Base-by-base conservation (phyloP, 1,284 basidiomycete genomes). In the Coniophora puteana region DNA sequence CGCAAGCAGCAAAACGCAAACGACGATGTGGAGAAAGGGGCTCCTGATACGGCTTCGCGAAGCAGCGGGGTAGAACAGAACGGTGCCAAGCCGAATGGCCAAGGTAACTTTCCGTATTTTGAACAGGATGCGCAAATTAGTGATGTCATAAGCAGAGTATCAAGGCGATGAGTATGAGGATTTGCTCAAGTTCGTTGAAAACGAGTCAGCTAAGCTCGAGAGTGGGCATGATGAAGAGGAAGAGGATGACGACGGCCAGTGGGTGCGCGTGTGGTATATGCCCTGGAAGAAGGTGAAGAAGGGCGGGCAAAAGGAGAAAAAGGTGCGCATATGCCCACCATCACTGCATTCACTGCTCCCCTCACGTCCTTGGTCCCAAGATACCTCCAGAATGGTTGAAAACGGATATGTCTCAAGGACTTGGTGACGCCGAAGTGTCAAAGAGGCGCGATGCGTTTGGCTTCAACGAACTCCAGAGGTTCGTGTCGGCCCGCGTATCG, bases 391-490 rank as follows among this genome's bases (percentile, higher is more conserved):
- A 59, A 42, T 68, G 68, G 70, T 66, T 76, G 41, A 60, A 72
- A 45, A 75, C 74, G 12, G 67, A 74, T 47, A 58, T 69, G 50
- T 46, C 48, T 25, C 58, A 66, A 45, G 74, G 74, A 48, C 46
- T 76, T 39, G 52, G 55, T 27, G 62, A 68, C 30, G 40, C 50
- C 22, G 72, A 75, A 27, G 58, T 69, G 29, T 47, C 56, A 40
- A 55, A 48, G 7, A 51, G 66, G 22, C 47, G 65, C n/a, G 42
- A 51, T 32, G 44, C 43, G 5, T 56, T 55, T 30, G 74, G 74
- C 23, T 70, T 61, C 50, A 77, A 76, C 57, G 72, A 74, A 58
- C 65, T 77, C 13, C 63, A 69, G 47, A 59, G 61, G 55, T 55
- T 27, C n/a, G 46, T 25, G 17, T 22, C 6, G 17, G 16, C 8